These are phyloP conservation scores for Pythium monospermum DNA, from an alignment of 352 stramenopile genomes.

Conservation along the genomic window DNA sequence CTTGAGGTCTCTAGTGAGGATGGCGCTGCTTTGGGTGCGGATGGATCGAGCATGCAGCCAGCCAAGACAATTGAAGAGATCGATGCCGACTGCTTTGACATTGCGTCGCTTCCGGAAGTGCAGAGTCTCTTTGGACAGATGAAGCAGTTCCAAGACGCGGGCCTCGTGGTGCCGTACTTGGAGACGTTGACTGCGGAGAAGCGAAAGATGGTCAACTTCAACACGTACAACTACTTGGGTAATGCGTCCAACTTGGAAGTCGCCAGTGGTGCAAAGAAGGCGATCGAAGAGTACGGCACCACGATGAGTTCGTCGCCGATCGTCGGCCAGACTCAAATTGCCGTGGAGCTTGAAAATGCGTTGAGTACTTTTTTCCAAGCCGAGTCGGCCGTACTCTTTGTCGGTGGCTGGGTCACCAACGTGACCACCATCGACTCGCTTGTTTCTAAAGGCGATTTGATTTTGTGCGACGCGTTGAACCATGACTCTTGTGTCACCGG, in stretches of 20 bases:
- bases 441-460: conserved; percentile 67
- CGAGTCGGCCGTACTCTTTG: conserved; percentile 55
- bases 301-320: conserved; percentile 82
- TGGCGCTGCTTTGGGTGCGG: background rate
- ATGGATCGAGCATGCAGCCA: conserved; percentile 17
- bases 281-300: conserved; percentile 65
- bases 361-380: conserved; percentile 60
- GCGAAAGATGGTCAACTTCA: conserved; percentile 77
- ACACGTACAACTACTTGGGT: conserved; percentile 85
- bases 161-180: conserved; percentile 61
- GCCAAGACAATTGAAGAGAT: conserved; percentile 53
- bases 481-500: conserved; percentile 78
- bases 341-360: conserved; percentile 59
- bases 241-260: conserved; percentile 59
- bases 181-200: conserved; percentile 67
- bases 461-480: conserved; percentile 75
- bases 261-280: conserved; percentile 44
- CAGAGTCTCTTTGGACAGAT: conserved; percentile 59
- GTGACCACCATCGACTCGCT: conserved; percentile 73
- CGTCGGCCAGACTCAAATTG: conserved; percentile 67
- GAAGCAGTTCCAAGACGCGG: conserved; percentile 67
- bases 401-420: conserved; percentile 74
- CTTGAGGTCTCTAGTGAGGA: conserved; percentile 14
- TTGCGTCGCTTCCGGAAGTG: conserved; percentile 63
- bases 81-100: conserved; percentile 58